Evolutionary conservation across 495 filamentous ascomycete species (phyloP), one percentile per base, ranked within the genome.

Genomic region (Ascodesmis nigricans): DNA sequence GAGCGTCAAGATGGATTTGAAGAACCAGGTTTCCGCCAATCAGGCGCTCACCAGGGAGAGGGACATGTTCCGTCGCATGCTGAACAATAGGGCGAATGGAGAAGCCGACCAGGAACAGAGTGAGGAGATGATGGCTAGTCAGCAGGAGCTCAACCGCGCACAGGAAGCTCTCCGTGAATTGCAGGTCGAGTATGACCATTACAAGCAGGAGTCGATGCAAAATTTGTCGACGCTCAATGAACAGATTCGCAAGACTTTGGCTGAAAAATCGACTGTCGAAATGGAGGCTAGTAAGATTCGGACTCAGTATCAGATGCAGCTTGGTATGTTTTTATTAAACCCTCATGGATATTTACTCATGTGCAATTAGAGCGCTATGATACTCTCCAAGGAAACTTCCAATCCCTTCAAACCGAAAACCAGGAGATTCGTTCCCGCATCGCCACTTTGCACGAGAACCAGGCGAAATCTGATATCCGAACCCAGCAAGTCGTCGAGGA

Each of bases 21-120:
- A 75, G 40, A 72, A 74, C 21, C 67, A 87, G 30, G 63, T 73
- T 3, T 69, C 75, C 7, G 48, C 47, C 41, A 75, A 78, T 20
- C 74, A 92, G 60, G 91, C 80, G 54, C 91, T 91, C 44, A 76
- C 84, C 31, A 78, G 78, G 49, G 87, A 99, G 57, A 70, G 87
- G 21, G 83, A 99, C 46, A 93, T 91, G 66, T 93, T 91, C 71
- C 69, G 81, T 19, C 78, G 80, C 25, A 87, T 93, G 69, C 67
- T 92, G 9, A 71, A 79, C 38, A 67, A 75, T 38, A 64, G 70
- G 38, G 73, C 71, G 6, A 74, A 80, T 43, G 42, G 51, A 29
- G 20, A 33, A 20, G 36, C 27, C 11, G 50, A 41, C 4, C 32
- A 31, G n/a, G 32, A 45, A 4, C 13, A 28, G 23, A 28, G 31